phyloP scores from a whole-genome alignment of 306 rosid genomes.

The Vigna mungo region DNA sequence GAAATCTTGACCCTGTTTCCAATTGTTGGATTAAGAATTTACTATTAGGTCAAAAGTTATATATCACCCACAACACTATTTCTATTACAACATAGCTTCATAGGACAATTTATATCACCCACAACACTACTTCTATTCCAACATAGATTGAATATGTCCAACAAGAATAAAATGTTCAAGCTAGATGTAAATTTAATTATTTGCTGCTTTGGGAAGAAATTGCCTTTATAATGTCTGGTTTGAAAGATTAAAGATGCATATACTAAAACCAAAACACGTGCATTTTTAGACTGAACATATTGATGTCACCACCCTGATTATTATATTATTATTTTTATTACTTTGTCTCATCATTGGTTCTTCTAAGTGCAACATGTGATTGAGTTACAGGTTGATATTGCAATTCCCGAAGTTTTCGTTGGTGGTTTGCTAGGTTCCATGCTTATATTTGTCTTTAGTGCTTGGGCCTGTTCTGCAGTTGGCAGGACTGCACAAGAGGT shows the following conservation, averaged over 20 bases:
- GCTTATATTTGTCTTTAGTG: slow-evolving; percentile 96
- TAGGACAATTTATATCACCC: too few relatives aligned
- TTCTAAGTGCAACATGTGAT: slow-evolving; percentile 37
- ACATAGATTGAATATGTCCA: slow-evolving; percentile 4
- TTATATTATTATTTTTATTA: background rate
- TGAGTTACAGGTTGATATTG: slow-evolving; percentile 90
- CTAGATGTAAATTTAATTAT: background rate
- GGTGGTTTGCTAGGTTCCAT: slow-evolving; percentile 98
- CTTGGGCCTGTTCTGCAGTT: slow-evolving; percentile 98
- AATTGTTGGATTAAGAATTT: too few relatives aligned
- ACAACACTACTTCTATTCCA: background rate
- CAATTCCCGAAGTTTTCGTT: slow-evolving; percentile 92
- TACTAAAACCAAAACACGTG: background rate
- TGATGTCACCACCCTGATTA: background rate
- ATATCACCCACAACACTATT: too few relatives aligned
- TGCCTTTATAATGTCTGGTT: slow-evolving; percentile 2
- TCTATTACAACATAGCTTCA: background rate
- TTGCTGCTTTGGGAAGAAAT: background rate
- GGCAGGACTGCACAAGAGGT: slow-evolving; percentile 99
- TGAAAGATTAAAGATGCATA: slow-evolving; percentile 7
- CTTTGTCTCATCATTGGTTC: slow-evolving; percentile 19
- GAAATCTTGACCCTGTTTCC: too few relatives aligned
- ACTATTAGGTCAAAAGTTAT: too few relatives aligned
- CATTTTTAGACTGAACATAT: slow-evolving; percentile 1
- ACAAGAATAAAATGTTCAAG: background rate